Percentiles rank a stretch among this genome's conserved stretches.
Conservation (phyloP, 495 filamentous ascomycete species). For the Neurospora sp. region DNA sequence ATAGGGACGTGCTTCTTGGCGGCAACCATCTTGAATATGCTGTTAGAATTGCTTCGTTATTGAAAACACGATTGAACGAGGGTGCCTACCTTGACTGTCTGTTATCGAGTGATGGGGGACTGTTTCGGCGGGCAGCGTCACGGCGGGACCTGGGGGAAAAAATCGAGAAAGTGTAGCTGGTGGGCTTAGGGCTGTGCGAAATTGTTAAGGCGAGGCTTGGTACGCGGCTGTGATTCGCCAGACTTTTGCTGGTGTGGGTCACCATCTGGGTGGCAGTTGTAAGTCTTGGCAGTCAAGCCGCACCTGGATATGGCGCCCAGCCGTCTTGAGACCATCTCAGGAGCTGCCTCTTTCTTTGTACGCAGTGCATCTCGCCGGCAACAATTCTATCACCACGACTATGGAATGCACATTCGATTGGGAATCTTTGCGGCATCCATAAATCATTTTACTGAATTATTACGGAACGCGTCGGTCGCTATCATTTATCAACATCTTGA, state of each 20-base stretch:
- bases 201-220: conserved; percentile 15
- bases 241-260: background rate
- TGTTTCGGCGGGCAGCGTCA: conserved; percentile 25
- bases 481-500: background rate
- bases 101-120: conserved; percentile 32
- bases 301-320: background rate
- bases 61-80: conserved; percentile 2
- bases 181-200: conserved; percentile 27
- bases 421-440: background rate
- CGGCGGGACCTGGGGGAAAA: conserved; percentile 27
- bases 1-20: conserved; percentile 98
- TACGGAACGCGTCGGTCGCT: background rate
- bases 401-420: background rate
- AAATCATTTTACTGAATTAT: background rate
- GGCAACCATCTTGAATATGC: conserved; percentile 71
- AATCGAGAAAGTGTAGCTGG: conserved; percentile 26
- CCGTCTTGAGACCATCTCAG: background rate
- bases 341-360: background rate
- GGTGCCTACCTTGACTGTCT: conserved; percentile 37
- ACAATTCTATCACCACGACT: background rate
- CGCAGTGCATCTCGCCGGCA: background rate
- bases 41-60: conserved; percentile 21
- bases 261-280: background rate
- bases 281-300: background rate
- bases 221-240: background rate